Base-by-base conservation (phyloP, 495 filamentous ascomycete genomes). In the Bathelium albidoporum region DNA sequence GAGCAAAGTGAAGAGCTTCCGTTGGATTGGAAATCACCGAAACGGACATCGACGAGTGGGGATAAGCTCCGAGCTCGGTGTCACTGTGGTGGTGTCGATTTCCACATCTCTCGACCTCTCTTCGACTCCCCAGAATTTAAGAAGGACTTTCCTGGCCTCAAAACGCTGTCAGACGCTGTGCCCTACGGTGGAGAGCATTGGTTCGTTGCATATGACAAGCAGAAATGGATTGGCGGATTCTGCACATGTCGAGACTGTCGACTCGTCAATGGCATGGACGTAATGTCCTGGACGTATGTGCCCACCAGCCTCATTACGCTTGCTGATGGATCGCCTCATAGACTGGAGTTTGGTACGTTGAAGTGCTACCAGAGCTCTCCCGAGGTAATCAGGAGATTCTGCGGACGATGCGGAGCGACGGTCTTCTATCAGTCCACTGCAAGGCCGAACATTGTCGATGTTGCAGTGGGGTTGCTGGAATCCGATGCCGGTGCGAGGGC, bases 211-310 rank as follows among this genome's bases (percentile, higher is more conserved):
- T 69, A 65, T 1, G 66, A 64, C 44, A 66, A 72, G 32, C 77
- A 67, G n/a, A 81, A 76, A 53, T 90, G 84, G 72, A 74, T 87
- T 1, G 81, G 85, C 10, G 86, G 85, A 3, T 80, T 81, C n/a
- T 89, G 87, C 69, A 78, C 79, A 0, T 90, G 87, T 71, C 73
- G 70, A 3, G 82, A 82, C 1, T 91, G 88, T 72, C 81, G 87
- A 29, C 71, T 83, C 11, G 72, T 75, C 3, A 81, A 81, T 2
- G 88, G 87, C 2, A 86, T 85, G 39, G 86, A 89, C 55, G 81
- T 87, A 59, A 84, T 87, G 64, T 71, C 78, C 10, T 91, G 88
- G 86, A 79, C 83, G 0, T 90, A 89, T 64, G 72, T 89, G 18
- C 86, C 86, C 3, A 79, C 79, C 59, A 71, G 73, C 10, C 86